Evolutionary conservation across 441 rosid genomes (phyloP).

Genomic region (Bruguiera hainesii): DNA sequence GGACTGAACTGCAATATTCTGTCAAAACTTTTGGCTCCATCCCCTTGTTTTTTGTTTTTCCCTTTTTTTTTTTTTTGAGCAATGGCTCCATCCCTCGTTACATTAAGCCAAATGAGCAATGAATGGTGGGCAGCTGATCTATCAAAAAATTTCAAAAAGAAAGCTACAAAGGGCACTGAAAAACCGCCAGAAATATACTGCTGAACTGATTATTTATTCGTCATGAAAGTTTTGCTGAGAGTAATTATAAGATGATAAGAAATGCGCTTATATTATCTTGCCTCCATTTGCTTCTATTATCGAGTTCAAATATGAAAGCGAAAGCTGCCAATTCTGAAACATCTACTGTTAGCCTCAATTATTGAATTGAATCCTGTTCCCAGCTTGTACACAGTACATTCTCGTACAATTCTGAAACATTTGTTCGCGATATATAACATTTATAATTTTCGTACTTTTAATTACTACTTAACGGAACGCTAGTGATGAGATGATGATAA

Average conservation of each 20-base stretch:
- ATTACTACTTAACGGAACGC: too few species aligned
- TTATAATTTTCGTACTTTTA: too few species aligned
- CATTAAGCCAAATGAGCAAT: background rate
- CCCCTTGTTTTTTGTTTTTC: too few species aligned
- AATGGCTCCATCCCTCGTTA: too few species aligned
- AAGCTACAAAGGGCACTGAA: conserved; percentile 10
- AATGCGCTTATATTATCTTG: background rate
- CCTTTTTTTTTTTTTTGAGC: too few species aligned
- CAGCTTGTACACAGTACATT: background rate
- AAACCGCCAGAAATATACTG: background rate
- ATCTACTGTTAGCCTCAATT: conserved; percentile 12
- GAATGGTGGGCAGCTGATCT: background rate
- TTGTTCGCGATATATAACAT: too few species aligned
- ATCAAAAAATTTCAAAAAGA: background rate
- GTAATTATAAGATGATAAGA: too few species aligned
- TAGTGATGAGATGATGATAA: conserved; percentile 5
- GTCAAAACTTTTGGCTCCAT: too few species aligned
- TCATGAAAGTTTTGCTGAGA: too few species aligned
- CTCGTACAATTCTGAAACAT: background rate
- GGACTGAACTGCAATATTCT: too few species aligned
- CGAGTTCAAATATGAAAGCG: conserved; percentile 2
- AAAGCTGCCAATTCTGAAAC: conserved; percentile 3
- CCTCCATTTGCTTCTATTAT: conserved; percentile 26
- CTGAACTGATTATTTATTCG: background rate
- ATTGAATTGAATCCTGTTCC: conserved; percentile 16